Conservation (phyloP, 2,329 filamentous ascomycete species). For the Dryadomyces quercus-mongolicae region DNA sequence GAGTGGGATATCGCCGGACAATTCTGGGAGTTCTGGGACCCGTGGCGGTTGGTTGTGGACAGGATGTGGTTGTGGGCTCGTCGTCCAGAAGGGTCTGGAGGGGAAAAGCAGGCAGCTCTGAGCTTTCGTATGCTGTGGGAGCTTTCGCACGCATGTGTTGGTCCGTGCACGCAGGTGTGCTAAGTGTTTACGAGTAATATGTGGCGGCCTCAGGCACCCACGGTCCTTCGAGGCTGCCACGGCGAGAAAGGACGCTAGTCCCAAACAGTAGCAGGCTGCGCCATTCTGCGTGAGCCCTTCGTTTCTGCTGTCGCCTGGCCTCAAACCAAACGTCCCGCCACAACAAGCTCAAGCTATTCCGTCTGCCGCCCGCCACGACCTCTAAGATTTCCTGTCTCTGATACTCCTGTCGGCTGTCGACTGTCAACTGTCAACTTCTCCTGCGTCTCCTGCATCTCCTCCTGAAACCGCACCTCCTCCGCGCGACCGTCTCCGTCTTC, state of each 20-base stretch:
- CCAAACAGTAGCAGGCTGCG: background rate
- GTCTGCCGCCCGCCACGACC: background rate
- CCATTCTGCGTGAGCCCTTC: background rate
- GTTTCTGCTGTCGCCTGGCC: background rate
- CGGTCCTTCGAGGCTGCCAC: background rate
- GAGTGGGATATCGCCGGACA: background rate
- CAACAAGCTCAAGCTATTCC: too few species aligned
- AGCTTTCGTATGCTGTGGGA: constrained; percentile 12
- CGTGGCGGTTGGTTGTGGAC: too few species aligned
- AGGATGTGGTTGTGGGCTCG: background rate
- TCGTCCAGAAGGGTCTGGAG: background rate
- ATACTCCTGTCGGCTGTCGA: too few species aligned
- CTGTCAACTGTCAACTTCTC: too few species aligned
- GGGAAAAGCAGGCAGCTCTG: constrained; percentile 11
- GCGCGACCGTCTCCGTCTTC: too few species aligned
- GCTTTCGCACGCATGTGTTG: background rate
- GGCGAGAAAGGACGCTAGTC: background rate
- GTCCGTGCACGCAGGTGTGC: constrained; percentile 6
- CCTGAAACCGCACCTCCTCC: too few species aligned
- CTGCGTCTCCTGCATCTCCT: too few species aligned
- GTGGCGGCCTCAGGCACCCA: constrained; percentile 3
- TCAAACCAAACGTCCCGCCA: background rate
- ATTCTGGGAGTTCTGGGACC: background rate
- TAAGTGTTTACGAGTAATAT: background rate
- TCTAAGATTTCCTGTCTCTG: too few species aligned